Percentiles rank a stretch among this genome's conserved stretches.
phyloP scores from a whole-genome alignment of 1,284 basidiomycete genomes.

The Coniferiporia sulphurascens region DNA sequence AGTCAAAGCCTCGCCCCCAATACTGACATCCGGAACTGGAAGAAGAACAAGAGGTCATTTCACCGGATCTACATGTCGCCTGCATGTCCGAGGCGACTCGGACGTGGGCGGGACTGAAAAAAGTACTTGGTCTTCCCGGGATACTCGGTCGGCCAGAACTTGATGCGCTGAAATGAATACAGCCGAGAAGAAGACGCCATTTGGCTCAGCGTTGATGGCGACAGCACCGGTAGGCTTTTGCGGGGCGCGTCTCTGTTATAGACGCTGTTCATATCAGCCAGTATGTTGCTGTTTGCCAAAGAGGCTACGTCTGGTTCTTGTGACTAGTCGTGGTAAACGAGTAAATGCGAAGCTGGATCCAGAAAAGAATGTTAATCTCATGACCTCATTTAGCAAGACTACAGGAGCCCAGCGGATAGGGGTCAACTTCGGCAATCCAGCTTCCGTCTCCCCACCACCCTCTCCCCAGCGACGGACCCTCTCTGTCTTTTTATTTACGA shows the following conservation, averaged over 20 bases:
- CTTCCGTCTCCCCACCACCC: slow-evolving; percentile 12
- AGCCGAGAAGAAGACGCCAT: neutral
- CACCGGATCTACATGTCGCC: neutral
- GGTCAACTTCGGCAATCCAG: neutral
- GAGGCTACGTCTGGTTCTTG: too few species aligned
- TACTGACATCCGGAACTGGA: too few species aligned
- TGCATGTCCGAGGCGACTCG: neutral
- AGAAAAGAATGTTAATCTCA: neutral
- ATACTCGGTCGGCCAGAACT: neutral
- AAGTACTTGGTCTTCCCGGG: neutral
- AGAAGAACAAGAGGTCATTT: neutral
- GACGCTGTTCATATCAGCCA: too few species aligned
- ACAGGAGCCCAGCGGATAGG: slow-evolving; percentile 1
- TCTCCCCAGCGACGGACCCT: neutral
- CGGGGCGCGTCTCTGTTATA: too few species aligned
- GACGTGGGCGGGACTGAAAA: too few species aligned
- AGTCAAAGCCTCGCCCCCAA: neutral
- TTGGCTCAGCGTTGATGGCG: neutral
- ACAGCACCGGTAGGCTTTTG: too few species aligned
- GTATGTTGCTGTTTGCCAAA: too few species aligned
- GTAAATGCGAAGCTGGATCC: neutral
- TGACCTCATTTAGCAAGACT: slow-evolving; percentile 7
- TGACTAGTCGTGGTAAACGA: too few species aligned
- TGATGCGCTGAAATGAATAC: neutral
- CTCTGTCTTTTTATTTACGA: neutral